Conservation (phyloP, 768 basidiomycete species). For the Russula sp. region DNA sequence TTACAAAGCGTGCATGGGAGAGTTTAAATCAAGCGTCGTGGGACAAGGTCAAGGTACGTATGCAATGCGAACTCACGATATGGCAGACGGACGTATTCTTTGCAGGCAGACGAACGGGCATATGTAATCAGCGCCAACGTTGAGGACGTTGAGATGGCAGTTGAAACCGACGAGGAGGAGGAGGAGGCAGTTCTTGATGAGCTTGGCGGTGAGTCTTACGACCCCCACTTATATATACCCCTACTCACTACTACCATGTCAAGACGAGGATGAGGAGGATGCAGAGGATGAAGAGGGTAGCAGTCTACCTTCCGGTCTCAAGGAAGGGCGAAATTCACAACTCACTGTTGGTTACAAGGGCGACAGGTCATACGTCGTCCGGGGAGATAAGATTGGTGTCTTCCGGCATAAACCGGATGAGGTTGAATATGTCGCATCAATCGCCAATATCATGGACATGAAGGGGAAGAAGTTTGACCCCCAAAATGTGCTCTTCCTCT, state of each 20-base stretch:
- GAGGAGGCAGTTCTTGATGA: slow-evolving; percentile 71
- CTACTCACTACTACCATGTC: background rate
- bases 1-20: slow-evolving; percentile 77
- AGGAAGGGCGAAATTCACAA: slow-evolving; percentile 75
- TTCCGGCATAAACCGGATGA: slow-evolving; percentile 69
- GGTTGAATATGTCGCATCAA: slow-evolving; percentile 82
- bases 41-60: slow-evolving; percentile 67
- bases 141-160: slow-evolving; percentile 84
- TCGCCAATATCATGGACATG: slow-evolving; percentile 71
- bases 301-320: slow-evolving; percentile 22
- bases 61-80: slow-evolving; percentile 9
- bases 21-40: slow-evolving; percentile 63
- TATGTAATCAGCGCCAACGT: slow-evolving; percentile 70
- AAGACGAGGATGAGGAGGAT: slow-evolving; percentile 18
- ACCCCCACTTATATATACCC: background rate
- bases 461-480: slow-evolving; percentile 84
- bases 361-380: slow-evolving; percentile 87
- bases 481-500: slow-evolving; percentile 50
- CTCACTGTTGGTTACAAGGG: slow-evolving; percentile 93
- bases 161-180: slow-evolving; percentile 62
- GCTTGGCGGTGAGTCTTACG: slow-evolving; percentile 46
- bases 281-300: slow-evolving; percentile 24
- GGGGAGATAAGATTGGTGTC: slow-evolving; percentile 87
- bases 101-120: slow-evolving; percentile 64
- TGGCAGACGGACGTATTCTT: slow-evolving; percentile 30